Evolutionary conservation across 371 early-diverging fungal genomes (phyloP).

Genomic region (Phascolomyces articulosus): DNA sequence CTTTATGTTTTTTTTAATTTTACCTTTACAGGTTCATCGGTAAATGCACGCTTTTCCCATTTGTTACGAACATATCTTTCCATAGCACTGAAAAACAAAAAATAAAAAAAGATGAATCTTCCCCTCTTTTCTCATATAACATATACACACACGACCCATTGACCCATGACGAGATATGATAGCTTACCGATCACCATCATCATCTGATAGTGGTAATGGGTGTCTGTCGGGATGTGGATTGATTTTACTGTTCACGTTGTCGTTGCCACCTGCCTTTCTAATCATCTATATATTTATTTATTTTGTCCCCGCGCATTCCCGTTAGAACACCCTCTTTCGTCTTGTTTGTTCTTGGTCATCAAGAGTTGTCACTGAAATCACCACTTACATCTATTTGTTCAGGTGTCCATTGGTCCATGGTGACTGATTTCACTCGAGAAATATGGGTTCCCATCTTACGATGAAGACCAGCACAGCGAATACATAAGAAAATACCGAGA

Average conservation of each 20-base stretch:
- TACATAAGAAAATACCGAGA: conserved; percentile 92
- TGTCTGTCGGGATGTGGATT: conserved; percentile 73
- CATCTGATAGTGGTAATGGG: conserved; percentile 65
- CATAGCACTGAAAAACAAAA: conserved; percentile 62
- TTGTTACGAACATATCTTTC: conserved; percentile 93
- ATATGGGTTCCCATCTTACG: conserved; percentile 94
- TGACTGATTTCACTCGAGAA: conserved; percentile 90
- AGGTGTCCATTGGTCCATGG: conserved; percentile 91
- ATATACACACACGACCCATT: no score
- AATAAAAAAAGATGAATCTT: neutral
- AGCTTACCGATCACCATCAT: conserved; percentile 64
- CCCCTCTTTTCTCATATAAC: no score
- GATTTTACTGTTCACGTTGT: conserved; percentile 74
- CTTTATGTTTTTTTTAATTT: neutral
- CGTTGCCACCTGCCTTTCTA: conserved; percentile 81
- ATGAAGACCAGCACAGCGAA: conserved; percentile 92
- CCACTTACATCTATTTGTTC: conserved; percentile 84
- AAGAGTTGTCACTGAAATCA: neutral
- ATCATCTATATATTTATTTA: conserved; percentile 42
- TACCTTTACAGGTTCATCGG: conserved; percentile 34
- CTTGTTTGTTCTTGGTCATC: no score
- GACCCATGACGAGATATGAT: no score
- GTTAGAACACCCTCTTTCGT: no score
- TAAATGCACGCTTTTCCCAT: conserved; percentile 85
- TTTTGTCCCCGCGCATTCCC: neutral